Percentiles rank a stretch among this genome's conserved stretches.
phyloP scores from a whole-genome alignment of 2,329 filamentous ascomycete genomes.

The Thelonectria rubi region DNA sequence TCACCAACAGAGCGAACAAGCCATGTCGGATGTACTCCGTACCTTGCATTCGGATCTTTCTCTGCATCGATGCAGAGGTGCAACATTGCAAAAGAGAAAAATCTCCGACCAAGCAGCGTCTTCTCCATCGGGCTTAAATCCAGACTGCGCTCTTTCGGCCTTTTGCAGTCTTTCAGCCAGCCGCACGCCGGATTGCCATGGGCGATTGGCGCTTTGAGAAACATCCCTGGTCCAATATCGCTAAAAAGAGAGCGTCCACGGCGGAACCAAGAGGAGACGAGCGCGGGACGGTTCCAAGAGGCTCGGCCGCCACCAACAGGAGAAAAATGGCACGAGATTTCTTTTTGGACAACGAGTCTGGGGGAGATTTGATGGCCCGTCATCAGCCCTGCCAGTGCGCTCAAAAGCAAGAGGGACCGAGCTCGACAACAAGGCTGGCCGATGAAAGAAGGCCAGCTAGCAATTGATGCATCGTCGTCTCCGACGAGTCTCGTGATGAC shows the following conservation, averaged over 20 bases:
- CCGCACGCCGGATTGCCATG: conserved; percentile 26
- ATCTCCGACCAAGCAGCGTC: conserved; percentile 21
- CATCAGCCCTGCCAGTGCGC: too few species aligned
- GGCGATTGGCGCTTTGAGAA: conserved; percentile 17
- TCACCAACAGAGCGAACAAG: too few species aligned
- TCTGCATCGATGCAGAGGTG: conserved; percentile 13
- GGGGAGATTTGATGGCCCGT: too few species aligned
- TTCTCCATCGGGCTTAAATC: too few species aligned
- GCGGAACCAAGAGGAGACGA: not conserved
- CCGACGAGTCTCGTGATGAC: too few species aligned
- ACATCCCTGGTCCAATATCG: conserved; percentile 32
- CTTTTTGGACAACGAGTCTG: not conserved
- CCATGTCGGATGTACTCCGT: too few species aligned
- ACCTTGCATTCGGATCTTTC: conserved; percentile 1
- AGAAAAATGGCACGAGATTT: conserved; percentile 8
- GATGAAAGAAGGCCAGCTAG: too few species aligned
- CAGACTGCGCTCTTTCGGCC: conserved; percentile 21
- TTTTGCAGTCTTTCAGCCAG: conserved; percentile 33
- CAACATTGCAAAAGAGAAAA: too few species aligned
- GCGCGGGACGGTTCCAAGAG: conserved; percentile 5
- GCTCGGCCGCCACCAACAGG: not conserved
- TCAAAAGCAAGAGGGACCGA: too few species aligned
- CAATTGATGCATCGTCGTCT: too few species aligned
- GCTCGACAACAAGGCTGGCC: too few species aligned
- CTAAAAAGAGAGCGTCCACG: not conserved